Evolutionary conservation across 257 asterid species (phyloP), one percentile per base, ranked within the genome.

Genomic region (Nicotiana otophora): DNA sequence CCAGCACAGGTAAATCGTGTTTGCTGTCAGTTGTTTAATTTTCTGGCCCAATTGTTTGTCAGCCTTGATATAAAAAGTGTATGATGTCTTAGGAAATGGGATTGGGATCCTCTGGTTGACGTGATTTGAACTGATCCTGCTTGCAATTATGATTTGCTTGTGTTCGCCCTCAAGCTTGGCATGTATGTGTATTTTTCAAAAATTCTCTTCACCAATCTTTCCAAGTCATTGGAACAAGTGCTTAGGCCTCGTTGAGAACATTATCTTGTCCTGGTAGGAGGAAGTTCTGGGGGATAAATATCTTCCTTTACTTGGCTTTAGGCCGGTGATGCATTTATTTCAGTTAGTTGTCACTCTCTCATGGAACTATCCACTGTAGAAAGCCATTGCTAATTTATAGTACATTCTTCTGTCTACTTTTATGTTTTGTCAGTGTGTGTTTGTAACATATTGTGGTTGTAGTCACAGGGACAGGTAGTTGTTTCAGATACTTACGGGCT

Each of bases 1-100:
- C 98, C 97, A 81, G 93, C 96, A 48, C 98, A 94, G 95, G 98
- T 94, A 89, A 54, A 57, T 78, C 51, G 15, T 67, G 19, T 55
- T 12, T 77, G 64, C 62, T 42, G 70, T 55, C 46, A 23, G 62
- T 63, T 10, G 7, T 58, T 48, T 61, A 33, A 2, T 64, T 23
- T 5, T 36, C 57, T 26, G 39, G 6, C 61, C 16, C 5, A 65
- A 63, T 48, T 64, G 42, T 20, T 54, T 80, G 66, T 55, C 19
- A 10, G 30, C 20, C 53, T 31, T n/a, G 54, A 10, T 23, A 69
- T 64, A 63, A 80, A n/a, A 28, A 15, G 30, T 54, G 12, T n/a
- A 1, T 55, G 79, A 51, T 10, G 39, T 51, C 30, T 81, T 28
- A 30, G 31, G 78, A 51, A 9, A 46, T 66, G 17, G 28, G 83